Evolutionary conservation across 169 alveolate species (phyloP), one percentile per base, ranked within the genome.

Genomic region (Plasmodium yoelii): DNA sequence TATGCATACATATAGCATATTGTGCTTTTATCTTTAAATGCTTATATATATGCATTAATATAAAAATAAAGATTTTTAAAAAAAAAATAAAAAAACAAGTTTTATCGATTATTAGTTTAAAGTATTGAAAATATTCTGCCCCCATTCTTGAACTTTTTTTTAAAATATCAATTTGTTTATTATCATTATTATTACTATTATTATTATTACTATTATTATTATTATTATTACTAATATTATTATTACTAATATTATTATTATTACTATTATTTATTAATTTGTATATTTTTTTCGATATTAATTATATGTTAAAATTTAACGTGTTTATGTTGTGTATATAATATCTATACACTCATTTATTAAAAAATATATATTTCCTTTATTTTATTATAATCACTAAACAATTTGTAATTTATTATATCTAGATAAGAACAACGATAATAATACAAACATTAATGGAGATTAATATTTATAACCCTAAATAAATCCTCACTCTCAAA

Each of bases 41-140:
- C n/a, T 22, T 61, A 26, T 61, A 61, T 61, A 61, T 61, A 61
- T 61, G 28, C 22, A 61, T 61, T 13, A 9, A 61, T 61, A 26
- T 22, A 61, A 61, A 61, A 61, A 26, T 24, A 61, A 19, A 10
- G 71, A 1, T 61, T 26, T 61, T 22, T 22, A 7, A 24, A 26
- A 15, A 61, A 61, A 19, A 61, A 61, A 24, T 8, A 60, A 61
- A 61, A 61, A 61, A 26, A 61, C 12, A 26, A 24, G 28, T 22
- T 22, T 22, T 24, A 57, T n/a, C 10, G 65, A 57, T 24, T 57
- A 24, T 57, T n/a, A 57, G n/a, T 61, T 8, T 61, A 9, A 61
- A 46, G 22, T 61, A 13, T 8, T 8, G 28, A 61, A 15, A 12
- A 61, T 10, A 61, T 19, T 13, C 28, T 61, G 22, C 49, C 26